Base-by-base conservation (phyloP, 1,139 yeast species). In the Blastobotrys arbuscula region DNA sequence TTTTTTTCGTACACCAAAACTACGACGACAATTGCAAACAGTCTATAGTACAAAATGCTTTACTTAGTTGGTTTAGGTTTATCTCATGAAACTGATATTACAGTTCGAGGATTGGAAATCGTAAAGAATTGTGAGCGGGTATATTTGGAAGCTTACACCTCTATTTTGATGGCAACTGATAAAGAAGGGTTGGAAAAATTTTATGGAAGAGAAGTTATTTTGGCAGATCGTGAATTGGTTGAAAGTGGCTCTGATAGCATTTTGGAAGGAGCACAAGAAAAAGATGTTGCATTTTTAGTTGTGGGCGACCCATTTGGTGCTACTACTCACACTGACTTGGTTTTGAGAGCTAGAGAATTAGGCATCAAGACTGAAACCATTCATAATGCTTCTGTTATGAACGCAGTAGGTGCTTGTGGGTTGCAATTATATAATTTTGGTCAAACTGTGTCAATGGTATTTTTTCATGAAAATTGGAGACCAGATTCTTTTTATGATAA, bases 301-400 rank as follows among this genome's bases (percentile, higher is more conserved):
- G 98, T 92, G 23, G 98, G 98, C 36, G 98, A 92, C 65, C 96
- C 95, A 33, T 90, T 88, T 65, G 98, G 98, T 31, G 98, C 98
- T 39, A 92, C 98, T 4, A 92, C 98, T 0, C 98, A 92, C 67
- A 88, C 97, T 0, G 98, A 92, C 69, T 75, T 92, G 55, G 88
- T 89, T 37, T 77, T 92, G 51, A 75, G 98, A 59, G 97, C 97
- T 33, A 78, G 95, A 58, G 95, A 86, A 66, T 74, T 82, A 54
- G 80, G 79, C 1, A 87, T 92, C 62, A 72, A 76, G 50, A 88
- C 86, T 41, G 94, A 86, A 62, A 78, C 86, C 45, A 79, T 92
- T 51, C 98, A 92, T 70, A 92, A 92, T 67, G 98, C 98, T 2
- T 86, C 96, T 21, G 95, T 92, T 20, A 89, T 92, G 97, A 92